phyloP scores from a whole-genome alignment of 352 stramenopile species.

The Phytophthora idaei region DNA sequence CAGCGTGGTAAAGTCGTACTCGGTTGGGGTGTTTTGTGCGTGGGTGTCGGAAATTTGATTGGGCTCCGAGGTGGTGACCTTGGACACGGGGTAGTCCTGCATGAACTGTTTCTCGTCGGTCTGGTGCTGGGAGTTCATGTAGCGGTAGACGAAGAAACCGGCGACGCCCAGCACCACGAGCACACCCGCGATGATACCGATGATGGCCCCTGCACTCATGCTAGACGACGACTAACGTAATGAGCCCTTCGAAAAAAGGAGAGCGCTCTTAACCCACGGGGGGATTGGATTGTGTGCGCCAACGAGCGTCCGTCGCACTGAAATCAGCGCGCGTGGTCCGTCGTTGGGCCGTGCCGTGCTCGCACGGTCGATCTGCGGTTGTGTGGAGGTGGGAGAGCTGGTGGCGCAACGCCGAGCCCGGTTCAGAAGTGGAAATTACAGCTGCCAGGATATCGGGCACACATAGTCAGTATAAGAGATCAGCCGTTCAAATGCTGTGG shows the following conservation, averaged over 20 bases:
- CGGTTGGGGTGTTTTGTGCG: slow-evolving; percentile 32
- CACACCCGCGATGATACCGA: slow-evolving; percentile 53
- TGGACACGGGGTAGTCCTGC: slow-evolving; percentile 38
- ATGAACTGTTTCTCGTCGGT: slow-evolving; percentile 50
- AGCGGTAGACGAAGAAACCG: slow-evolving; percentile 49
- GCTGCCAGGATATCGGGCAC: background rate
- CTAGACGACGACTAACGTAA: slow-evolving; percentile 7
- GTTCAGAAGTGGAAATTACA: slow-evolving; percentile 17
- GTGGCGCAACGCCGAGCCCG: slow-evolving; percentile 1
- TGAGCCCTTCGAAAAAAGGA: slow-evolving; percentile 7
- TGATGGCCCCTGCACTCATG: slow-evolving; percentile 48
- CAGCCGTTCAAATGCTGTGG: slow-evolving; percentile 9
- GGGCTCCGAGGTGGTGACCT: slow-evolving; percentile 23
- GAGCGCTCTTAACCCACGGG: slow-evolving; percentile 10
- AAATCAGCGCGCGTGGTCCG: slow-evolving; percentile 28
- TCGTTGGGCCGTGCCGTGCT: slow-evolving; percentile 18
- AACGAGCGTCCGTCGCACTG: slow-evolving; percentile 25
- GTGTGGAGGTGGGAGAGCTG: slow-evolving; percentile 28
- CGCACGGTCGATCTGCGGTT: slow-evolving; percentile 20
- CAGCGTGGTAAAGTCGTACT: slow-evolving; percentile 48
- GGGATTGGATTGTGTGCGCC: slow-evolving; percentile 28
- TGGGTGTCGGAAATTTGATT: slow-evolving; percentile 26
- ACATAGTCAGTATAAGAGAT: slow-evolving; percentile 25
- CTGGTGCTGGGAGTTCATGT: slow-evolving; percentile 25
- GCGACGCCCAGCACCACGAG: slow-evolving; percentile 39